Evolutionary conservation across 441 rosid species (phyloP).

Genomic region (Adansonia rubrostipa): DNA sequence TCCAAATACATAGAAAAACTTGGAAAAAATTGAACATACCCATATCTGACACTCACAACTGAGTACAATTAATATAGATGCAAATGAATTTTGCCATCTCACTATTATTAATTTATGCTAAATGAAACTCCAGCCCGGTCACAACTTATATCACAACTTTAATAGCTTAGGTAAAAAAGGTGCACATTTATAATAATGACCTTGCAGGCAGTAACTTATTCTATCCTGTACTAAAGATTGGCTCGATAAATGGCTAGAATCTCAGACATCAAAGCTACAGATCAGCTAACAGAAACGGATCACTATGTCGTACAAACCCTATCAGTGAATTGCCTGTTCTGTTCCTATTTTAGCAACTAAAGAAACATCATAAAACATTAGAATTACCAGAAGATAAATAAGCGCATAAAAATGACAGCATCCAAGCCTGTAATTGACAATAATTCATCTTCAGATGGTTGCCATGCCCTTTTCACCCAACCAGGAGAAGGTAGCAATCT

Average conservation of each 20-base stretch:
- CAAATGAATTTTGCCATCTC: neutral
- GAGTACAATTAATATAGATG: too few relatives aligned
- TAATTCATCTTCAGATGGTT: constrained; percentile 67
- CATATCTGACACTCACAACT: too few relatives aligned
- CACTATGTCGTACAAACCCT: neutral
- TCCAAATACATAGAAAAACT: too few relatives aligned
- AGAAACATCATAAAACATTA: neutral
- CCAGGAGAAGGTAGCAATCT: constrained; percentile 82
- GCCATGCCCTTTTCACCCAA: constrained; percentile 79
- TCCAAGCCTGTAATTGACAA: constrained; percentile 67
- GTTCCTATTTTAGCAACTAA: neutral
- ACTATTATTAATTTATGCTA: neutral
- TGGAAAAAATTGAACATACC: too few relatives aligned
- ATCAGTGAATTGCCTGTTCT: neutral
- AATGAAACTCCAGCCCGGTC: neutral
- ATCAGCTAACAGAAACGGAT: neutral
- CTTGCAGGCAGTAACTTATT: neutral
- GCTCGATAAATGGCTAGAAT: neutral
- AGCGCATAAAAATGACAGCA: constrained; percentile 71
- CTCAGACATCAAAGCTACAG: neutral
- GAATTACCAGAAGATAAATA: constrained; percentile 63
- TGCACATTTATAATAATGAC: neutral
- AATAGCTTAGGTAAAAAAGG: neutral
- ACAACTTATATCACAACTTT: neutral
- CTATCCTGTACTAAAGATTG: constrained; percentile 8